These are phyloP conservation scores for Carpinus fangiana DNA, from an alignment of 306 rosid genomes.

Conservation along the genomic window DNA sequence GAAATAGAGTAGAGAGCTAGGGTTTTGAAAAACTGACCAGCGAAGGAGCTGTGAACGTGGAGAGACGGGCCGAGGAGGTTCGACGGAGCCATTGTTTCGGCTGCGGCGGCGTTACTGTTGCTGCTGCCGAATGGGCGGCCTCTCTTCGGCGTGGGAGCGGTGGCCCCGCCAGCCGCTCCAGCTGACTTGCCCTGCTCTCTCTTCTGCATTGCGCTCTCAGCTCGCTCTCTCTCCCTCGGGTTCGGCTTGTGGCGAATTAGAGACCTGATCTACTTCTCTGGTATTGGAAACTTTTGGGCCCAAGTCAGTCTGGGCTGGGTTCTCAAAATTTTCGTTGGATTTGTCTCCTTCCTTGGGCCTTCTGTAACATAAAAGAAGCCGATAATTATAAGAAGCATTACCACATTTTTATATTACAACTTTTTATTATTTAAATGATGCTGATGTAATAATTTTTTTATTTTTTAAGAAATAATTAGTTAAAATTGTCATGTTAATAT, in stretches of 20 bases:
- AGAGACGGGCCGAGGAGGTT: slow-evolving; percentile 91
- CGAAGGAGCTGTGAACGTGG: slow-evolving; percentile 86
- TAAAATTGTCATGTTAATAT: too few relatives aligned
- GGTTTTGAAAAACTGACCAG: slow-evolving; percentile 57
- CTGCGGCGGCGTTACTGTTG: slow-evolving; percentile 51
- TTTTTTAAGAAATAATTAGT: too few relatives aligned
- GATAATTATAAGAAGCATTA: too few relatives aligned
- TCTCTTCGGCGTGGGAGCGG: slow-evolving; percentile 82
- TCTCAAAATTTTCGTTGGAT: too few relatives aligned
- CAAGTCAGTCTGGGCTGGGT: too few relatives aligned
- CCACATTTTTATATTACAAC: too few relatives aligned
- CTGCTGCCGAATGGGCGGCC: slow-evolving; percentile 95
- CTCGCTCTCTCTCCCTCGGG: background rate
- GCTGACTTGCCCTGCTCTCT: slow-evolving; percentile 76
- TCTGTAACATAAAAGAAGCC: too few relatives aligned
- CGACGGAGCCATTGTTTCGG: slow-evolving; percentile 72
- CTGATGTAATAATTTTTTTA: too few relatives aligned
- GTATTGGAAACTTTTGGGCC: background rate
- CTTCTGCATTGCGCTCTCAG: slow-evolving; percentile 69
- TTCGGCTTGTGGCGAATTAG: slow-evolving; percentile 7
- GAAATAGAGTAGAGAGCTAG: background rate
- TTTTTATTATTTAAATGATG: too few relatives aligned
- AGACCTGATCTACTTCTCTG: background rate
- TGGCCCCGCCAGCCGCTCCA: slow-evolving; percentile 58
- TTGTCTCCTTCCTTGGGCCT: too few relatives aligned